These are phyloP conservation scores for Ophiostoma tasmaniense DNA, from an alignment of 2,329 filamentous ascomycete species.

Conservation along the genomic window DNA sequence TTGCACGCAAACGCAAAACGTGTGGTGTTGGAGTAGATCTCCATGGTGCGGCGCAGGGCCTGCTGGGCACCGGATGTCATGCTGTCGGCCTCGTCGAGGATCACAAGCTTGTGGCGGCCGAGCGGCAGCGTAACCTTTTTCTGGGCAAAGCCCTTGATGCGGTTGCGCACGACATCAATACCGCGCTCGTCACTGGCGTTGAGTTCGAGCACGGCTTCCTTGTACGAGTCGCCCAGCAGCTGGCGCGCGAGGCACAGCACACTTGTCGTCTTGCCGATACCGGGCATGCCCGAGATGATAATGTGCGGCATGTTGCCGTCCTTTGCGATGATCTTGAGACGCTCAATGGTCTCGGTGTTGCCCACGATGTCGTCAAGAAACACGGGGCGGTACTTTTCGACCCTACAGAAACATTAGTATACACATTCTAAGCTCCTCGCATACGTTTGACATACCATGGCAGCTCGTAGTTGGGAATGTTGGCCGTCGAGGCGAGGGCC, in stretches of 20 bases:
- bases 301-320: conserved; percentile 99
- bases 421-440: background rate
- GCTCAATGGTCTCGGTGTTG: conserved; percentile 95
- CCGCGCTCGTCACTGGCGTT: conserved; percentile 95
- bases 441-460: conserved; percentile 51
- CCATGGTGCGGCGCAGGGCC: conserved; percentile 91
- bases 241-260: conserved; percentile 88
- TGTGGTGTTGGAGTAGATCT: conserved; percentile 95
- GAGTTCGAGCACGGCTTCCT: conserved; percentile 91
- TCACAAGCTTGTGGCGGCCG: conserved; percentile 91
- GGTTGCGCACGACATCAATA: conserved; percentile 93
- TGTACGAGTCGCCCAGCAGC: conserved; percentile 85
- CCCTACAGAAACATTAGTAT: conserved; percentile 47
- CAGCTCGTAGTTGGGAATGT: conserved; percentile 58
- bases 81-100: conserved; percentile 94
- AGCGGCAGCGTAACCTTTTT: conserved; percentile 94
- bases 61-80: conserved; percentile 98
- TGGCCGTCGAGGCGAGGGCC: conserved; percentile 41
- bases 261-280: conserved; percentile 96
- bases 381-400: conserved; percentile 93
- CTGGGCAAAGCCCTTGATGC: conserved; percentile 97
- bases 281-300: conserved; percentile 98
- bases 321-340: conserved; percentile 94
- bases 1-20: conserved; percentile 98
- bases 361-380: conserved; percentile 96